phyloP scores from a whole-genome alignment of 345 rosid species.

The Corchorus olitorius region DNA sequence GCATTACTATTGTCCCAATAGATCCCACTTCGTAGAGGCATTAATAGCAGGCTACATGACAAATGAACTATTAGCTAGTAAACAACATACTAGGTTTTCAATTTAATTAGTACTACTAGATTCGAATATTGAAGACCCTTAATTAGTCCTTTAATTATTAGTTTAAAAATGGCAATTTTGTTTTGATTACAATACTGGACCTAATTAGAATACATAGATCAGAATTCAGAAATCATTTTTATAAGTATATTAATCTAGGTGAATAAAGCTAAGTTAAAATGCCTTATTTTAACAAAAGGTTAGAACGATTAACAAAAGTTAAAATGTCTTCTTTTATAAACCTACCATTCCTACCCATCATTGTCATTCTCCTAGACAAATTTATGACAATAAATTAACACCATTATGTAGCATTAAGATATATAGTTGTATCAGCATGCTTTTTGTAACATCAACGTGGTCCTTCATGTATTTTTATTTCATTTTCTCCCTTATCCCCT shows the following conservation, averaged over 20 bases:
- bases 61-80: not conserved
- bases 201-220: too few species aligned
- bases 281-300: too few species aligned
- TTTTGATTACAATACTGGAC: too few species aligned
- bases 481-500: conserved; percentile 8
- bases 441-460: conserved; percentile 12
- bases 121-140: too few species aligned
- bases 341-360: conserved; percentile 12
- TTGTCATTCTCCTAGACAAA: not conserved
- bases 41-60: not conserved
- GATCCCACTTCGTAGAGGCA: not conserved
- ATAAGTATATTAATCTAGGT: too few species aligned
- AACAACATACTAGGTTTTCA: not conserved
- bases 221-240: too few species aligned
- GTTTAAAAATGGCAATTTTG: too few species aligned
- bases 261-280: too few species aligned
- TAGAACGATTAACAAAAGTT: too few species aligned
- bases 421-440: not conserved
- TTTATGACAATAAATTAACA: not conserved
- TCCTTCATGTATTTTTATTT: not conserved
- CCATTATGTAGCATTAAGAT: not conserved
- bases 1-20: not conserved
- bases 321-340: too few species aligned
- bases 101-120: not conserved
- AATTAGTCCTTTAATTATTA: too few species aligned